phyloP scores from a whole-genome alignment of 83 land plant species.

The Thuja plicata region DNA sequence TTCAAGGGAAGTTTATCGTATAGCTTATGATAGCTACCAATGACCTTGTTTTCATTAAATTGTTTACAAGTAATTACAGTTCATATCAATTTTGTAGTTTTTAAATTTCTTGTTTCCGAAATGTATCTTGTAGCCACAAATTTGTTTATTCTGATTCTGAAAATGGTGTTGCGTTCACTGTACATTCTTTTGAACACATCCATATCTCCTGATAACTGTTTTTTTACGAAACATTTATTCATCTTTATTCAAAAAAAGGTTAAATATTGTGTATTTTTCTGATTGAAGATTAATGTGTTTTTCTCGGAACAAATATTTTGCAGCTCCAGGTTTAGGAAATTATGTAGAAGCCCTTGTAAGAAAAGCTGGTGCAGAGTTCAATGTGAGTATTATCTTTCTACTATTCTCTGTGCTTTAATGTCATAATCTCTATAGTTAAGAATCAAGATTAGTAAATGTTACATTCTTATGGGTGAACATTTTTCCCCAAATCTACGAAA shows the following conservation, averaged over 20 bases:
- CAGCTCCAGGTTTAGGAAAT: slow-evolving; percentile 93
- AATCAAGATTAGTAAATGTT: background rate
- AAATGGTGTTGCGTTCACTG: background rate
- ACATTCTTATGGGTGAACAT: background rate
- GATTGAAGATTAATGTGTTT: background rate
- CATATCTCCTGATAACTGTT: background rate
- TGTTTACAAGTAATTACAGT: background rate
- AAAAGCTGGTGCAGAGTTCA: slow-evolving; percentile 83
- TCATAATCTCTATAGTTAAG: no score
- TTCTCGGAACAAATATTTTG: slow-evolving; percentile 4
- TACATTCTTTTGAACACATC: background rate
- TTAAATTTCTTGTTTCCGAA: background rate
- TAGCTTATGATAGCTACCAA: background rate
- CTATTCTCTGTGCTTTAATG: background rate
- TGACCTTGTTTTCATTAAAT: background rate
- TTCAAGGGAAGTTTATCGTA: background rate
- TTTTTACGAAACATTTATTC: background rate
- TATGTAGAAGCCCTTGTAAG: slow-evolving; percentile 87
- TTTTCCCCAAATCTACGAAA: background rate
- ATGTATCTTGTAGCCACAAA: background rate
- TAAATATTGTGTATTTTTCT: background rate
- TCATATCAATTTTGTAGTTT: background rate
- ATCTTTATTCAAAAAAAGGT: background rate
- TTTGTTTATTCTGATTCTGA: background rate
- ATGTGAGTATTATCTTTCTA: slow-evolving; percentile 42